Evolutionary conservation across 1,284 basidiomycete species (phyloP), one percentile per base, ranked within the genome.

Genomic region (Erythrobasidium hasegawianum): DNA sequence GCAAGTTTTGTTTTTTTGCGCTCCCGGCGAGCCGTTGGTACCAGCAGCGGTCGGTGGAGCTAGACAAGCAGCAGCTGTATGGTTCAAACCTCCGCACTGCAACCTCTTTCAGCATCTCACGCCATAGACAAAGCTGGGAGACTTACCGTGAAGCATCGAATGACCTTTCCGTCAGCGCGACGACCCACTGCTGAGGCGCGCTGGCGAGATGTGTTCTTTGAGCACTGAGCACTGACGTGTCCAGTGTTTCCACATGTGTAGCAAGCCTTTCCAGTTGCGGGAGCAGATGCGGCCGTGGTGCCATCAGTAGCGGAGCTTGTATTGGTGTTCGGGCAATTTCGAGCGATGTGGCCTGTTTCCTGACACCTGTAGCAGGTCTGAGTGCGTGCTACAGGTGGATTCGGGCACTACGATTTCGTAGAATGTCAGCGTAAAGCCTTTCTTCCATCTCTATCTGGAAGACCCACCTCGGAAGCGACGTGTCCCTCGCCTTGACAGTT

Each of bases 171-270:
- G 24, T 55, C 49, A 22, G 39, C 39, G 11, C 54, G 26, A n/a
- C 53, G 52, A 33, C 40, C 61, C 10, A 53, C 53, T 22, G 20
- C 41, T 39, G 53, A 13, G 38, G 33, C 38, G 26, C 52, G 2
- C 29, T 53, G 27, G n/a, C 61, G 53, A n/a, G 53, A 8, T 24
- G 29, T 33, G 41, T 64, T 64, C 54, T 47, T 53, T 29, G 18
- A 39, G 61, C 61, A 64, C n/a, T 64, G 53, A 54, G 61, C 61
- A 20, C 52, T 56, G 14, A 56, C 54, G 38, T 64, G 61, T 26
- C 61, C 61, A 56, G 54, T 18, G 9, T 57, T 57, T 52, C 61
- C 54, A 54, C 61, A 64, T 29, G 61, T 64, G 45, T 64, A 64
- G 61, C 61, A 64, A 26, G 54, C 24, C 61, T 64, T 55, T 24